Evolutionary conservation across 306 rosid genomes (phyloP).

Genomic region (Vigna reflexopilosa): DNA sequence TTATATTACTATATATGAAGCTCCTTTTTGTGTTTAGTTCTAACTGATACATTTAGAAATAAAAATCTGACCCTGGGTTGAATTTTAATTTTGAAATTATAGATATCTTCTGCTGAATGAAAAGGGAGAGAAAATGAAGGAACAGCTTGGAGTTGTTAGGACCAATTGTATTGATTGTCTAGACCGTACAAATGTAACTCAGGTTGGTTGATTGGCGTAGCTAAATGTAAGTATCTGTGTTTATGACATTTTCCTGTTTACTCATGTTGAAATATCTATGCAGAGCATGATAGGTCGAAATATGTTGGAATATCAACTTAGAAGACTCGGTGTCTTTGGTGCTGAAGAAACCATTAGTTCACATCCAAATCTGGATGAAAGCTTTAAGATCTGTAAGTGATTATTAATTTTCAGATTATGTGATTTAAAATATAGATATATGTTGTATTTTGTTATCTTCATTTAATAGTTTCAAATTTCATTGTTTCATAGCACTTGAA

Average conservation of each 20-base stretch:
- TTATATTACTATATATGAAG: conserved; percentile 20
- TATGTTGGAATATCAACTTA: conserved; percentile 91
- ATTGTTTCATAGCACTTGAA: conserved; percentile 38
- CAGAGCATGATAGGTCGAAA: conserved; percentile 96
- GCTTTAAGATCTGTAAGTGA: conserved; percentile 79
- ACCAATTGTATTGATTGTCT: conserved; percentile 96
- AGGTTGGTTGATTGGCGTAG: conserved; percentile 60
- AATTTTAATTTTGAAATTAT: conserved; percentile 45
- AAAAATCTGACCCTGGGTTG: conserved; percentile 38
- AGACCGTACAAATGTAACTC: conserved; percentile 98
- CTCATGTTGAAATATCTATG: conserved; percentile 45
- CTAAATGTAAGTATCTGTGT: neutral
- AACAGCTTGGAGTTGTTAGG: conserved; percentile 93
- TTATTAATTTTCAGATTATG: conserved; percentile 38
- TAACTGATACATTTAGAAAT: neutral
- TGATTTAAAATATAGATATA: conserved; percentile 20
- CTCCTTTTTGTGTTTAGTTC: conserved; percentile 4
- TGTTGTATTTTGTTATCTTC: conserved; percentile 28
- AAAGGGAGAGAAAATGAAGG: conserved; percentile 95
- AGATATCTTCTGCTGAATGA: conserved; percentile 89
- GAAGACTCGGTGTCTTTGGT: conserved; percentile 90
- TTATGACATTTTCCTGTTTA: conserved; percentile 44
- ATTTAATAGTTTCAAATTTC: conserved; percentile 24
- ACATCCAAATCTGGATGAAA: conserved; percentile 90
- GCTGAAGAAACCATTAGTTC: conserved; percentile 95